Conservation (phyloP, 495 filamentous ascomycete species). For the Glutinoglossum americanum region DNA sequence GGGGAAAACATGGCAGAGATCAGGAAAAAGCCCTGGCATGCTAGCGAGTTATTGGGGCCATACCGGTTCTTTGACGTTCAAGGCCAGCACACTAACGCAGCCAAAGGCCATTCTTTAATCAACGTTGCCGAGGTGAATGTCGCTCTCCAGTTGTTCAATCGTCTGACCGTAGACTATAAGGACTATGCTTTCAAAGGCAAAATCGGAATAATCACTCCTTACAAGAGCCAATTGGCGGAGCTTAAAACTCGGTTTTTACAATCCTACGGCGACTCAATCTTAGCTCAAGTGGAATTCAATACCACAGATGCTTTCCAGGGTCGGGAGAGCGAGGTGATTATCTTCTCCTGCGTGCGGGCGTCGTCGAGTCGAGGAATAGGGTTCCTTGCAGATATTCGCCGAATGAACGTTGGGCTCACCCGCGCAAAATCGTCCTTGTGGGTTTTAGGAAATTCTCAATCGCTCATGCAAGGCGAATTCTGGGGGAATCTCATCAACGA, state of each 20-base stretch:
- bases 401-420: slow-evolving; percentile 98
- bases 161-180: slow-evolving; percentile 49
- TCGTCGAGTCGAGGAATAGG: slow-evolving; percentile 76
- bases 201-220: slow-evolving; percentile 91
- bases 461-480: slow-evolving; percentile 67
- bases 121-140: slow-evolving; percentile 72
- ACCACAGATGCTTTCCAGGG: slow-evolving; percentile 97
- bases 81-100: slow-evolving; percentile 58
- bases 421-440: slow-evolving; percentile 88
- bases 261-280: slow-evolving; percentile 51
- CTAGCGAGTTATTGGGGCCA: slow-evolving; percentile 55
- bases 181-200: slow-evolving; percentile 52
- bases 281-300: slow-evolving; percentile 77
- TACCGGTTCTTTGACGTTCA: slow-evolving; percentile 97
- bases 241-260: slow-evolving; percentile 49
- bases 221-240: slow-evolving; percentile 76
- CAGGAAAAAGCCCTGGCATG: slow-evolving; percentile 66
- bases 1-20: slow-evolving; percentile 59
- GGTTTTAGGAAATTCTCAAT: slow-evolving; percentile 79
- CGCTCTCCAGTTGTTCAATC: slow-evolving; percentile 62
- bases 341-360: slow-evolving; percentile 93
- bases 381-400: slow-evolving; percentile 92
- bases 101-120: slow-evolving; percentile 68
- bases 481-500: slow-evolving; percentile 73
- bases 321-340: slow-evolving; percentile 89